These are phyloP conservation scores for Trypanosoma melophagium DNA, from an alignment of 208 protist genomes.

Conservation along the genomic window DNA sequence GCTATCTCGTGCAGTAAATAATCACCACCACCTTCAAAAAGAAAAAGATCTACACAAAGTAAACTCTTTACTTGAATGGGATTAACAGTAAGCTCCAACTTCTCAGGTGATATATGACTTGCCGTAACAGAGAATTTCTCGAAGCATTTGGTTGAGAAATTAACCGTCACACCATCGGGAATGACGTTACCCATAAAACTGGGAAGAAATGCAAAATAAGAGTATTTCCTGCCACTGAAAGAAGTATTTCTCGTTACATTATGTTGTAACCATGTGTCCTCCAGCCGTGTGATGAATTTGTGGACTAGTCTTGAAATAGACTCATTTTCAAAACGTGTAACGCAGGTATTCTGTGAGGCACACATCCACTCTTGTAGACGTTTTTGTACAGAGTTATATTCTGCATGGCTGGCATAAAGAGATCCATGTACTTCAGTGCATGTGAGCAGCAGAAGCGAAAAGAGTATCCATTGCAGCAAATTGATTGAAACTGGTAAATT, in stretches of 20 bases:
- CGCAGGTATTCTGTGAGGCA: not conserved
- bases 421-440: not conserved
- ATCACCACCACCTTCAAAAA: not conserved
- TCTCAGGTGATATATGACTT: not conserved
- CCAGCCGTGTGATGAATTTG: not conserved
- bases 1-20: not conserved
- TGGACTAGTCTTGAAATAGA: not conserved
- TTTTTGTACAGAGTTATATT: not conserved
- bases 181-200: not conserved
- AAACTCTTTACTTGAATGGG: not conserved
- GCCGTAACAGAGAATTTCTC: not conserved
- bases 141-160: slow-evolving; percentile 3
- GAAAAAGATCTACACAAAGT: not conserved
- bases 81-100: not conserved
- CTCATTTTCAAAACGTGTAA: not conserved
- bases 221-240: not conserved
- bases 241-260: not conserved
- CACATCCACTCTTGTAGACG: not conserved
- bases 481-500: no score
- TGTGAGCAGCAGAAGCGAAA: not conserved
- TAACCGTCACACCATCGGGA: not conserved
- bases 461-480: not conserved
- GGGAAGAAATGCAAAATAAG: not conserved
- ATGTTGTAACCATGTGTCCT: not conserved
- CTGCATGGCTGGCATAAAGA: not conserved